phyloP scores from a whole-genome alignment of 2,329 filamentous ascomycete genomes.

The Talaromyces sp. region DNA sequence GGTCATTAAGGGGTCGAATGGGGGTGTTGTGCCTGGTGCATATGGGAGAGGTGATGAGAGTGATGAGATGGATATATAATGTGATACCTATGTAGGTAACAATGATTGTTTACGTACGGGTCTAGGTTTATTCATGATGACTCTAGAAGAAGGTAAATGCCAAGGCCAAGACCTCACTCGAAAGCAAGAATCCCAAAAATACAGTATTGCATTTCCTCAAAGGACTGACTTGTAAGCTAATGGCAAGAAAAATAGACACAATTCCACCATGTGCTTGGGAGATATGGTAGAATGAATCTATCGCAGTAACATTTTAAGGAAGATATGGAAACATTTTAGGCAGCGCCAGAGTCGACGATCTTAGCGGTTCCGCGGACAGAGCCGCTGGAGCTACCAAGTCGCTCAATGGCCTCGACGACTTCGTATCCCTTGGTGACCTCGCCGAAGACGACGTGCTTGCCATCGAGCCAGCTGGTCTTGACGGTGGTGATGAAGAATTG shows the following conservation, averaged over 20 bases:
- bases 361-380: conserved; percentile 48
- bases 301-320: neutral
- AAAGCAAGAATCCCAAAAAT: conserved; percentile 8
- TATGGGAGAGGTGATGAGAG: neutral
- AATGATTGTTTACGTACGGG: neutral
- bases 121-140: neutral
- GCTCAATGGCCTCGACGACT: conserved; percentile 61
- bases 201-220: conserved; percentile 15
- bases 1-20: conserved; percentile 58
- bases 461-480: conserved; percentile 65
- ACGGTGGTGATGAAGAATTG: conserved; percentile 73
- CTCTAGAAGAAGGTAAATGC: neutral
- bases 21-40: conserved; percentile 5
- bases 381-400: conserved; percentile 56
- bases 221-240: conserved; percentile 12
- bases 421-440: conserved; percentile 58
- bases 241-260: conserved; percentile 14
- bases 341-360: conserved; percentile 52
- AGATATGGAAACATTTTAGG: conserved; percentile 24
- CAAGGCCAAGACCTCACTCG: conserved; percentile 8
- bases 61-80: neutral
- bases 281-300: neutral
- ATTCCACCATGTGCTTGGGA: neutral
- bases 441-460: conserved; percentile 69
- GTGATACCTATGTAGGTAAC: neutral